Base-by-base conservation (phyloP, 2,329 filamentous ascomycete species). In the Colletotrichum tropicale region DNA sequence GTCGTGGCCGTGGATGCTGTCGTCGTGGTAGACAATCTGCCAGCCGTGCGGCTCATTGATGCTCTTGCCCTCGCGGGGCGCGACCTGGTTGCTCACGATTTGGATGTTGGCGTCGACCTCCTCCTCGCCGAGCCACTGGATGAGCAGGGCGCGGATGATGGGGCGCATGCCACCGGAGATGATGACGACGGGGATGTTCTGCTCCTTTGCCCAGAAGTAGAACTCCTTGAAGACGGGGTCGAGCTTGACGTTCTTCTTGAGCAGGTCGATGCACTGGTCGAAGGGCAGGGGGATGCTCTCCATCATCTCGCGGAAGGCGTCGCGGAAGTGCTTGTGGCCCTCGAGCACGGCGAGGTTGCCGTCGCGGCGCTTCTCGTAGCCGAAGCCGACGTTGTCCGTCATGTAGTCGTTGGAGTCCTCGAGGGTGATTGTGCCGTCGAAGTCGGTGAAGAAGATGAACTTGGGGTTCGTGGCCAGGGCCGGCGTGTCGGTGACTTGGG, bases 391-490 rank as follows among this genome's bases (percentile, higher is more conserved):
- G 86, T 95, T 97, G 88, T 98, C 97, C 74, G 96, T 98, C 92
- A 96, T 88, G 84, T 85, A 91, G 85, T 92, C 91, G 83, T 93
- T 93, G 83, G 88, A 91, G 85, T 93, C 92, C 81, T 90, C 88
- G 71, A 89, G 90, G 65, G 96, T 98, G 83, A 98, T 96, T 70
- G 96, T 98, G 81, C 97, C 97, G 86, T 99, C 97, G 83, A 98
- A 98, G 87, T 99, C 97, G 80, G 96, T 98, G 89, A 98, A 98
- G 91, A 99, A 98, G 88, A 99, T 96, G 88, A 95, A 94, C 86
- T 95, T 94, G 67, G 96, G 96, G 83, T 94, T 92, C 74, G 89
- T 92, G 81, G 88, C 88, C 84, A 93, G 86, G 60, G 91, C 91
- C 71, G 91, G 91, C 30, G 91, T 89, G 64, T 87, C 83, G 73